Conservation (phyloP, 2,329 filamentous ascomycete genomes). For the Paracamarosporium sp. region DNA sequence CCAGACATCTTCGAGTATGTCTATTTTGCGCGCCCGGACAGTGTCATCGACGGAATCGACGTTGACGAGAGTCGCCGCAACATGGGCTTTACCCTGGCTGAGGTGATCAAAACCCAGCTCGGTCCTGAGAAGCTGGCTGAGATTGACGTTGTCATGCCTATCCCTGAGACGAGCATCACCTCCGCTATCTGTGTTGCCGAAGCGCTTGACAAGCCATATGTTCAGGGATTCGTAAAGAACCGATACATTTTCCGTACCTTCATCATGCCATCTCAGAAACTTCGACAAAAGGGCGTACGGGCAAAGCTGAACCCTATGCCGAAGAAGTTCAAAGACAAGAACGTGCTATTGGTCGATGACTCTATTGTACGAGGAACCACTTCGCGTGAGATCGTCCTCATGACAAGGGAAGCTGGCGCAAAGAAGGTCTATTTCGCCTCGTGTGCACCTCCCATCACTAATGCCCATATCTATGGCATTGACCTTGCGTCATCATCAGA, state of each 20-base stretch:
- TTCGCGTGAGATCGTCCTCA: conserved; percentile 77
- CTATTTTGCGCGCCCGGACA: conserved; percentile 85
- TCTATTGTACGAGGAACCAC: conserved; percentile 89
- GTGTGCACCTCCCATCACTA: conserved; percentile 81
- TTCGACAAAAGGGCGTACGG: conserved; percentile 83
- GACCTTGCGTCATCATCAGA: conserved; percentile 75
- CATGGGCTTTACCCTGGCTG: conserved; percentile 84
- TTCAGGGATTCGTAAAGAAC: conserved; percentile 87
- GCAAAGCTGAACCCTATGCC: conserved; percentile 89
- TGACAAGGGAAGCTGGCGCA: conserved; percentile 85
- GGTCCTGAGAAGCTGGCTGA: conserved; percentile 73
- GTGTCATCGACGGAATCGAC: conserved; percentile 84
- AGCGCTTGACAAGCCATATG: conserved; percentile 76
- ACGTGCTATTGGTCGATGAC: conserved; percentile 86
- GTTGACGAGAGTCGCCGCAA: conserved; percentile 83
- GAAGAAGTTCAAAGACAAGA: conserved; percentile 81
- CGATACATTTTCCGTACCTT: conserved; percentile 88
- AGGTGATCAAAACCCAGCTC: conserved; percentile 71
- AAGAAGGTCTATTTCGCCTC: conserved; percentile 82
- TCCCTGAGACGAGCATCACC: conserved; percentile 83
- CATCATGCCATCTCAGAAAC: conserved; percentile 83
- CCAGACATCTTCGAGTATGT: conserved; percentile 90
- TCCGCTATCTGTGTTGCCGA: conserved; percentile 80
- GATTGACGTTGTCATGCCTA: conserved; percentile 85
- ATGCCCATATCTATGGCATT: conserved; percentile 87